phyloP scores from a whole-genome alignment of 768 basidiomycete species.

The Termitomyces sp. region DNA sequence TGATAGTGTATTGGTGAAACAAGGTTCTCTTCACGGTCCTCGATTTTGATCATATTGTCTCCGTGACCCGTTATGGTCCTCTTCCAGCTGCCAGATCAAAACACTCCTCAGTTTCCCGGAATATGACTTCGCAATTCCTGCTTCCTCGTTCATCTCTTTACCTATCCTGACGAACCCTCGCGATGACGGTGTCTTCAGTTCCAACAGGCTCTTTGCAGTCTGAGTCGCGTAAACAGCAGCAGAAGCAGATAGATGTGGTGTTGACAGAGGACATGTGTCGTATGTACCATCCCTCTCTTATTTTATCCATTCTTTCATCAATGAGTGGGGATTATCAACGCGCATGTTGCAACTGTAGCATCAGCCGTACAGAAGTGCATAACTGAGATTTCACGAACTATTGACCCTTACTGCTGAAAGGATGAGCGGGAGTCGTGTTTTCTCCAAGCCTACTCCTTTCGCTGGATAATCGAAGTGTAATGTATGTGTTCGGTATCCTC shows the following conservation, averaged over 20 bases:
- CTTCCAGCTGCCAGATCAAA: neutral
- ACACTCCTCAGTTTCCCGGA: neutral
- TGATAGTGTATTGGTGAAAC: too few species aligned
- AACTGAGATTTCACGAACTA: conserved; percentile 20
- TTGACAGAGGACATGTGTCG: conserved; percentile 26
- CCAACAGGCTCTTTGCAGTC: conserved; percentile 19
- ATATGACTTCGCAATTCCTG: neutral
- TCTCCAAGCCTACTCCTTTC: too few species aligned
- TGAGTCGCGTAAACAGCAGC: conserved; percentile 19
- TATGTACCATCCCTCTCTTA: conserved; percentile 5
- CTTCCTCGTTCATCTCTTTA: neutral
- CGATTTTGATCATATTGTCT: too few species aligned
- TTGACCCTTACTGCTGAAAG: conserved; percentile 24
- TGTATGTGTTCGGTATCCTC: conserved; percentile 24
- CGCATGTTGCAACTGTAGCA: conserved; percentile 21
- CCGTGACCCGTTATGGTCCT: neutral
- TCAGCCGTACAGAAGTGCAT: conserved; percentile 21
- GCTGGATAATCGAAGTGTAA: neutral
- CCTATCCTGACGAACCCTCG: neutral
- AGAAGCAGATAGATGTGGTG: conserved; percentile 22
- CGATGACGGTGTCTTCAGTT: neutral
- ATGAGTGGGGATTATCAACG: conserved; percentile 23
- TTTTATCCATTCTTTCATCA: neutral
- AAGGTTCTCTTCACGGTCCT: too few species aligned
- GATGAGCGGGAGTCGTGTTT: conserved; percentile 1